Base-by-base conservation (phyloP, 192 early-diverging fungal species). In the Rhizophagus prolifer region DNA sequence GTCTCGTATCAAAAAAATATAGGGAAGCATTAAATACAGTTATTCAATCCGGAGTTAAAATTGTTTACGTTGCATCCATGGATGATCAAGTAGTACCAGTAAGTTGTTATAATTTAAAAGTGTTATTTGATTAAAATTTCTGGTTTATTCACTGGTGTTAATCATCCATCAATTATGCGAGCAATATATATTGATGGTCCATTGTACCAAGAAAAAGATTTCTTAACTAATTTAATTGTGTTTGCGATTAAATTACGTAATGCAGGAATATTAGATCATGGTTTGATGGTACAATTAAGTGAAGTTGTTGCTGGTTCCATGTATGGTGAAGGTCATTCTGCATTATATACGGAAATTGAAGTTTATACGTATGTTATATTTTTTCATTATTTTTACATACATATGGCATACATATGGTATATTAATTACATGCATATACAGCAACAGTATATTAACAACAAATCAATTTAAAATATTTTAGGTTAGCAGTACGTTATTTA, bases 51-150 rank as follows among this genome's bases (percentile, higher is more conserved):
- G 95, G 95, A 8, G 87, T 94, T 16, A 86, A 93, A n/a, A 80
- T 94, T 26, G 88, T 92, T 4, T 87, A 92, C 25, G 86, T 97
- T 10, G 96, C 92, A 3, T 92, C 91, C 8, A 93, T 96, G 95
- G 94, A 96, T 74, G 97, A 99, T 78, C 96, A 99, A 81, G 97
- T 97, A 0, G 97, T 99, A 0, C 97, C 97, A 7, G 72, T 74
- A 74, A 13, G 41, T 34, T 59, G 9, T 36, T 38, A 21, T 38
- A 38, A 7, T 21, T 36, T 19, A 67, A 36, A 38, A 8, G 4
- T 6, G 36, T 7, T 31, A 4, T 31, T 31, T n/a, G n/a, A n/a
- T n/a, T n/a, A n/a, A n/a, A n/a, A n/a, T 95, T 81, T 93, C 94
- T 10, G 90, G 90, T 1, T 83, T 93, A 58, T 82, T 94, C 79